These are phyloP conservation scores for Neurospora africana DNA, from an alignment of 495 filamentous ascomycete species.

Conservation along the genomic window DNA sequence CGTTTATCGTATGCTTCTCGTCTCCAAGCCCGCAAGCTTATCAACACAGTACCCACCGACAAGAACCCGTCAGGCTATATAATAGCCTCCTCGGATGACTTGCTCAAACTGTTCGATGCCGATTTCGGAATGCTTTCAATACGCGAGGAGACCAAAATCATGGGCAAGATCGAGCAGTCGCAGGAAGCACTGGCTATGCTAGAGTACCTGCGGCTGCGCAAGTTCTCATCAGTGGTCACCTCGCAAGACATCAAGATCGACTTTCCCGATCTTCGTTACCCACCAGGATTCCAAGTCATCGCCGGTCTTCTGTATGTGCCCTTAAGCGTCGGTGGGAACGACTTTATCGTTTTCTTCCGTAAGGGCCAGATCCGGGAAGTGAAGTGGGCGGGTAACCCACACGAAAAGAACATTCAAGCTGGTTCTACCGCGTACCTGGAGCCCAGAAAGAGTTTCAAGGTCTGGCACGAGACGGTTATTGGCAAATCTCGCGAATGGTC, in stretches of 20 bases:
- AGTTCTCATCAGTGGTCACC: constrained; percentile 64
- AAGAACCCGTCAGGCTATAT: constrained; percentile 87
- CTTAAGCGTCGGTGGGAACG: constrained; percentile 60
- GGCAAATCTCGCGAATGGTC: constrained; percentile 69
- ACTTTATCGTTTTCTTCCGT: constrained; percentile 91
- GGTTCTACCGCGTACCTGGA: constrained; percentile 63
- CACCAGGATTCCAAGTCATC: constrained; percentile 68
- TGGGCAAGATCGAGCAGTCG: constrained; percentile 62
- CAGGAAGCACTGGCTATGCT: constrained; percentile 81
- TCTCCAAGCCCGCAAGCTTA: constrained; percentile 71
- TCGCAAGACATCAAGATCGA: constrained; percentile 70
- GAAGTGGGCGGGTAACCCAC: constrained; percentile 90
- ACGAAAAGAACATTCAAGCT: constrained; percentile 62
- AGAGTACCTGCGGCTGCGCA: constrained; percentile 72
- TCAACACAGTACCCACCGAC: constrained; percentile 66
- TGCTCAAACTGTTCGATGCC: constrained; percentile 76
- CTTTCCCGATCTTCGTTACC: constrained; percentile 74
- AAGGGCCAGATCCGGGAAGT: constrained; percentile 69
- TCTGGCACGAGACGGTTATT: constrained; percentile 65
- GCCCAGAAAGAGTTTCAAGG: constrained; percentile 66
- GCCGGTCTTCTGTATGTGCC: constrained; percentile 80
- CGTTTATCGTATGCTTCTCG: constrained; percentile 78
- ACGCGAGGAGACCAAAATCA: constrained; percentile 74
- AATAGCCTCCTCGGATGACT: constrained; percentile 78
- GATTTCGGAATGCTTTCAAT: constrained; percentile 85